These are phyloP conservation scores for Aquilaria agallochum DNA, from an alignment of 441 rosid species.

Conservation along the genomic window DNA sequence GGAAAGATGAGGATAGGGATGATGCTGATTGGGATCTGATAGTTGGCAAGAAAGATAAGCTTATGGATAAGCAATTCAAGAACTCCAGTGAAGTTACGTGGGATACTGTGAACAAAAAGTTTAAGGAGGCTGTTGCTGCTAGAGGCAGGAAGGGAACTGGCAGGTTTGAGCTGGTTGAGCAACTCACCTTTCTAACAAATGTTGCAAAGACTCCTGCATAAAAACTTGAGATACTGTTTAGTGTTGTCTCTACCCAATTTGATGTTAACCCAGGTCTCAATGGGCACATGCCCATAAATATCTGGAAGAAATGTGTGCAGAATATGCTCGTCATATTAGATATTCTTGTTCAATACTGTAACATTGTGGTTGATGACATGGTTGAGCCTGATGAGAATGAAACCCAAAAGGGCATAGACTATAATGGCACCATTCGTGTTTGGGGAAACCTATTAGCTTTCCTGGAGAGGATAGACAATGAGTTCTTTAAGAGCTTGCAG, in stretches of 20 bases:
- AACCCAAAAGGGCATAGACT: constrained; percentile 52
- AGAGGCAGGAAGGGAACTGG: constrained; percentile 78
- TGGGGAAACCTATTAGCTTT: constrained; percentile 79
- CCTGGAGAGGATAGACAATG: constrained; percentile 60
- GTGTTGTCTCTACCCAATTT: constrained; percentile 66
- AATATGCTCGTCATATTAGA: constrained; percentile 63
- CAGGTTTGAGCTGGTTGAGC: constrained; percentile 71
- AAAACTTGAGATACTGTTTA: constrained; percentile 71
- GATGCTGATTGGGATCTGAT: constrained; percentile 52
- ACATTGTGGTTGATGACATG: constrained; percentile 51
- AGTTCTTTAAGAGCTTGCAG: constrained; percentile 76
- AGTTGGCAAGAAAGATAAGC: constrained; percentile 58
- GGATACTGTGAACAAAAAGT: constrained; percentile 71
- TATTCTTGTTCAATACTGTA: constrained; percentile 49
- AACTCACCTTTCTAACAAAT: constrained; percentile 62
- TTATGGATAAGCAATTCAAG: constrained; percentile 51
- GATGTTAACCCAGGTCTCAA: constrained; percentile 71
- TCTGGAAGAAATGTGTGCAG: constrained; percentile 70
- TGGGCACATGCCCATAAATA: constrained; percentile 70
- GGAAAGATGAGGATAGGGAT: constrained; percentile 18
- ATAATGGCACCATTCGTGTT: constrained; percentile 44
- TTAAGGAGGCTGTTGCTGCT: constrained; percentile 67
- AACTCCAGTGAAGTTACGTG: constrained; percentile 68
- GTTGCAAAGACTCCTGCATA: constrained; percentile 82
- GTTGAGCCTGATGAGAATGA: constrained; percentile 72